Evolutionary conservation across 108 stramenopile genomes (phyloP).

Genomic region (Epipyxis sp.): DNA sequence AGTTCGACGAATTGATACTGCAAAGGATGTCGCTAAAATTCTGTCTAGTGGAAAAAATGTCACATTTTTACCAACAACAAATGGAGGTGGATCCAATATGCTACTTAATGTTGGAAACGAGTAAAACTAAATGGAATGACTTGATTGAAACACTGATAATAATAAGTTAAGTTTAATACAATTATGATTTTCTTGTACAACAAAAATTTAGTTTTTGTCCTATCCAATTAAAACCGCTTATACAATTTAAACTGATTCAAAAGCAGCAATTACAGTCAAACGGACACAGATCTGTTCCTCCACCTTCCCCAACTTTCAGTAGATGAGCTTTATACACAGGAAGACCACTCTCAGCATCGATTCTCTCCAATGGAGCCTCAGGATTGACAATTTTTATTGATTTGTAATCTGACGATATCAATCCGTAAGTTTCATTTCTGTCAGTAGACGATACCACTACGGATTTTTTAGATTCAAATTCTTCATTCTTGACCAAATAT

Average conservation of each 20-base stretch:
- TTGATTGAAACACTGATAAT: no score
- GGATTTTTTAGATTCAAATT: no score
- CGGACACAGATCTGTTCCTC: conserved; percentile 51
- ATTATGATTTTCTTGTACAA: no score
- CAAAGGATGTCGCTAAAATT: conserved; percentile 95
- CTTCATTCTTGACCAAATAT: no score
- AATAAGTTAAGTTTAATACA: no score
- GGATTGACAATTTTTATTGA: neutral
- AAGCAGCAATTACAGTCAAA: conserved; percentile 61
- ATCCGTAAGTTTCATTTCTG: no score
- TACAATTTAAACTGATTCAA: no score
- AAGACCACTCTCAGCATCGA: conserved; percentile 44
- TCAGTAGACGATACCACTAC: no score
- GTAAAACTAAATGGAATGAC: neutral
- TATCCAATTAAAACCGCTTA: no score
- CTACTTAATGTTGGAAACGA: conserved; percentile 6
- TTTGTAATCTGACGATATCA: no score
- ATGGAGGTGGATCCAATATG: neutral
- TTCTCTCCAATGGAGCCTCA: conserved; percentile 34
- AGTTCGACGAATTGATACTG: conserved; percentile 98
- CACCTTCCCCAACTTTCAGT: conserved; percentile 53
- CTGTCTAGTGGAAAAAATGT: conserved; percentile 85
- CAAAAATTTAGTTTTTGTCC: no score
- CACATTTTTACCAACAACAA: conserved; percentile 85
- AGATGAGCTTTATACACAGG: conserved; percentile 56